A percentile compares a stretch with the other conserved stretches of the same genome.
phyloP scores from a whole-genome alignment of 2,329 filamentous ascomycete genomes.

The Penicillium sp. region DNA sequence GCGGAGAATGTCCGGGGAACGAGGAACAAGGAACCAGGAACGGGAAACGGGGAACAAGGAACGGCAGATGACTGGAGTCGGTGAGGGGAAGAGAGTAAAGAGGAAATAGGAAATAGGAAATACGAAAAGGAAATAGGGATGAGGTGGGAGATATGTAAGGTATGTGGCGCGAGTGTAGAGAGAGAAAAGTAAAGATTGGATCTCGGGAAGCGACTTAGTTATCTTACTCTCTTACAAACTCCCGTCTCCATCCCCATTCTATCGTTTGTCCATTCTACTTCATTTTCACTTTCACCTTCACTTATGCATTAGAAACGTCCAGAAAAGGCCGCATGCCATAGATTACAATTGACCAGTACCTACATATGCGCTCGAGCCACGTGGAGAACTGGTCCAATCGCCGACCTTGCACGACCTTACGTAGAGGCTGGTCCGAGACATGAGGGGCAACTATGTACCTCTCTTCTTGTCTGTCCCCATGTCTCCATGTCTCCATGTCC shows the following conservation, averaged over 20 bases:
- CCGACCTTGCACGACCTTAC: conserved; percentile 4
- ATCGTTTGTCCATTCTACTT: too few relatives aligned
- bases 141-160: neutral
- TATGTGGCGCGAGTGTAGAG: conserved; percentile 1
- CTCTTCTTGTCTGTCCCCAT: too few relatives aligned
- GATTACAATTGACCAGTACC: neutral
- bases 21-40: conserved; percentile 1
- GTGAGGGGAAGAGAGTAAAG: conserved; percentile 1
- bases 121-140: conserved; percentile 8
- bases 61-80: conserved; percentile 2
- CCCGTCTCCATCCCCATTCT: neutral
- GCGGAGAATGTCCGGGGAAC: conserved; percentile 20
- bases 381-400: conserved; percentile 23
- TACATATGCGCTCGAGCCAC: conserved; percentile 15
- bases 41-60: conserved; percentile 9
- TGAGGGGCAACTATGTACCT: neutral
- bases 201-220: neutral
- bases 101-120: conserved; percentile 6
- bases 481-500: too few relatives aligned
- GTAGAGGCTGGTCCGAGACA: neutral
- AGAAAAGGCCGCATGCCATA: conserved; percentile 6
- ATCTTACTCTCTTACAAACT: neutral
- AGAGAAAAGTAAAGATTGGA: neutral
- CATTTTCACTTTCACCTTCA: neutral
- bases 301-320: conserved; percentile 11